These are phyloP conservation scores for Monosporascus sp. DNA, from an alignment of 2,329 filamentous ascomycete species.

Conservation along the genomic window DNA sequence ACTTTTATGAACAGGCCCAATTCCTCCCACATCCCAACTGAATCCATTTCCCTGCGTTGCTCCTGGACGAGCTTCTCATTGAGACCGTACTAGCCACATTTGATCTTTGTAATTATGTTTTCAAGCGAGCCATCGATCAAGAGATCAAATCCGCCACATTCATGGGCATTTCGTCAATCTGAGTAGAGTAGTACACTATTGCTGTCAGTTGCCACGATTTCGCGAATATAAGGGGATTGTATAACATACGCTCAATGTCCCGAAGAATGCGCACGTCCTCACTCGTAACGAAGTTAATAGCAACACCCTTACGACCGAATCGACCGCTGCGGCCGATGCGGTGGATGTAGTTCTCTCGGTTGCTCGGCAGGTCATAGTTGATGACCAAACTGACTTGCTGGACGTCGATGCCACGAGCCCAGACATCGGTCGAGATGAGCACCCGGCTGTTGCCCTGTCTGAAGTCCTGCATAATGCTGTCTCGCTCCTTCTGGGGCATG, in stretches of 20 bases:
- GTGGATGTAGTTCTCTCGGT: slow-evolving; percentile 99
- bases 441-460: slow-evolving; percentile 93
- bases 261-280: slow-evolving; percentile 96
- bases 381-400: slow-evolving; percentile 98
- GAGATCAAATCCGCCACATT: slow-evolving; percentile 66
- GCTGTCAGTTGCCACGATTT: slow-evolving; percentile 1
- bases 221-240: background rate
- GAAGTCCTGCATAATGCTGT: slow-evolving; percentile 99
- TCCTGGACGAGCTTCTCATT: background rate
- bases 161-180: slow-evolving; percentile 99
- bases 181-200: slow-evolving; percentile 86
- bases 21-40: slow-evolving; percentile 22
- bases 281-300: slow-evolving; percentile 98
- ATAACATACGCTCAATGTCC: slow-evolving; percentile 80
- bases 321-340: slow-evolving; percentile 92
- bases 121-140: slow-evolving; percentile 24
- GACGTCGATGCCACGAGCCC: slow-evolving; percentile 97
- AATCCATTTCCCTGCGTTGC: slow-evolving; percentile 1
- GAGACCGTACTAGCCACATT: slow-evolving; percentile 3
- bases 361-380: slow-evolving; percentile 97
- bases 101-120: background rate
- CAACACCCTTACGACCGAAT: slow-evolving; percentile 96
- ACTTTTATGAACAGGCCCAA: slow-evolving; percentile 25
- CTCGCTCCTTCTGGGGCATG: slow-evolving; percentile 97
- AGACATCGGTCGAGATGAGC: slow-evolving; percentile 94